Base-by-base conservation (phyloP, 768 basidiomycete genomes). In the Hericium rajendrae region DNA sequence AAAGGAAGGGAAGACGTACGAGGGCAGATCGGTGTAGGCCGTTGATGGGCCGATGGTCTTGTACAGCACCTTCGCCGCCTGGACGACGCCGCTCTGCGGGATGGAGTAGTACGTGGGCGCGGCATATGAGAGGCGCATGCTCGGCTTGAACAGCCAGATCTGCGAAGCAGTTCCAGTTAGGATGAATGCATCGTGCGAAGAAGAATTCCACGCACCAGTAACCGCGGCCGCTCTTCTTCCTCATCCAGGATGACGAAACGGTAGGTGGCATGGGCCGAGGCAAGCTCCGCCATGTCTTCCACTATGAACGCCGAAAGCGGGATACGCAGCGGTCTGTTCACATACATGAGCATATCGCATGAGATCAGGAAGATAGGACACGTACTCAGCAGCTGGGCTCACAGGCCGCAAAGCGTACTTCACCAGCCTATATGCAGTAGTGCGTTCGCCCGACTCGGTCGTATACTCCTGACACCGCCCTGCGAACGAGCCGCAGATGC, bases 61-160 rank as follows among this genome's bases (percentile, higher is more conserved):
- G 76, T 81, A 97, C 62, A 97, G 72, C 48, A 97, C 86, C 69
- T 95, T 94, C 48, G 91, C 87, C 2, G 83, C 85, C 48, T 78
- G 74, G 13, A 88, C 77, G 5, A 82, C 80, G 6, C 78, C 83
- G 51, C 73, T 77, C 67, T 82, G 81, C 8, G 85, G 80, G 20
- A 91, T 75, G 6, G 79, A 68, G 55, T 80, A 81, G 16, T 79
- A 73, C 11, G 72, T 70, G 6, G 79, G 70, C 9, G 80, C 76
- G 48, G 80, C 78, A 67, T 92, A 94, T 1, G 92, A 82, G 13
- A 97, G 70, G 11, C 80, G 82, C 62, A 98, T 82, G 60, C 78
- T 84, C 0, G 94, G 93, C 69, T 94, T 97, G 79, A 98, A 97
- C 20, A 97, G 68, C 94, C 95, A 97, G 20, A 97, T 77, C 93